Evolutionary conservation across 345 rosid genomes (phyloP).

Genomic region (Eucalyptus erythrocorys): DNA sequence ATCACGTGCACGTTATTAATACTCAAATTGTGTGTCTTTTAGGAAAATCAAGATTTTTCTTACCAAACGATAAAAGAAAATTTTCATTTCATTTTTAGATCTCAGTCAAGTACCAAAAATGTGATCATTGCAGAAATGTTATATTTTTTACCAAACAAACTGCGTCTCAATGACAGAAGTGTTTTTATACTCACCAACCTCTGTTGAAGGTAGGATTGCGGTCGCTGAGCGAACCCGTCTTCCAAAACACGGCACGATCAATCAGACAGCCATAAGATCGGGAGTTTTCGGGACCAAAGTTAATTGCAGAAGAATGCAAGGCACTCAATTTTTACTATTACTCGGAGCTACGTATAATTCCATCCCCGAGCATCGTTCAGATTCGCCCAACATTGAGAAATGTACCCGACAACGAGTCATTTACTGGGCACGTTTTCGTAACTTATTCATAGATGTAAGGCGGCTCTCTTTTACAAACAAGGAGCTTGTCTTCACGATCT

Average conservation of each 20-base stretch:
- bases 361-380: not conserved
- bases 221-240: not conserved
- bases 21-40: too few species aligned
- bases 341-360: not conserved
- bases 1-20: not conserved
- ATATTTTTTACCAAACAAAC: too few species aligned
- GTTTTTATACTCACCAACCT: not conserved
- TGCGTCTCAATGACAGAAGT: not conserved
- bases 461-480: not conserved
- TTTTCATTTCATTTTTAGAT: too few species aligned
- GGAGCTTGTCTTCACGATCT: not conserved
- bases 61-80: rapidly evolving
- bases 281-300: not conserved
- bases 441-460: not conserved
- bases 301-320: not conserved
- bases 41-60: not conserved
- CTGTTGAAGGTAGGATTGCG: not conserved
- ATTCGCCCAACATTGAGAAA: not conserved
- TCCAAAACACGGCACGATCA: not conserved
- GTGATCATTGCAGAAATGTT: too few species aligned
- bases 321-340: not conserved
- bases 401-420: not conserved
- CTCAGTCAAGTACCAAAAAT: too few species aligned
- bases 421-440: not conserved
- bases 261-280: not conserved